Base-by-base conservation (phyloP, 2,329 filamentous ascomycete genomes). In the Pyrenophora tritici-repentis region DNA sequence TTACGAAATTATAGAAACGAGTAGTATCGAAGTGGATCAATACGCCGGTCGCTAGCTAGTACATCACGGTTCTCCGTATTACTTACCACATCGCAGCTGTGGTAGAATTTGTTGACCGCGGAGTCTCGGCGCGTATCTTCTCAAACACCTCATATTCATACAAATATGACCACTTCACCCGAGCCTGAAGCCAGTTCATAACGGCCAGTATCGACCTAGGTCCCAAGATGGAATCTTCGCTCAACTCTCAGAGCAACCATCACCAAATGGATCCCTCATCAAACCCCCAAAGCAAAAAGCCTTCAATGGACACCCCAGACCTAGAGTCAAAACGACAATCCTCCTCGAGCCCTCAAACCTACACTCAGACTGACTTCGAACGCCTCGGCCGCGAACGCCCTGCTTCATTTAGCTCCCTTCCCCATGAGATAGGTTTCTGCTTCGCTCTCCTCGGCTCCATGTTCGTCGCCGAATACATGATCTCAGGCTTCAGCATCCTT, bases 401-500 rank as follows among this genome's bases (percentile, higher is more conserved):
- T 2, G 74, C 78, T 4, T 73, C 75, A 33, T 86, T 89, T 65
- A 67, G 70, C 8, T 79, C 77, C 2, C 66, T 74, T 40, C 78
- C 78, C 72, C 71, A 80, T n/a, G 87, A 89, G 63, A 54, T 84
- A 4, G 79, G 80, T 17, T 89, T 89, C 63, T 81, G 85, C 64
- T 81, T 83, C 59, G 83, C 83, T 0, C 76, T 88, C 16, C 73
- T 86, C 10, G 80, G 83, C 55, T 86, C 84, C 38, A 86, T 87
- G 74, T 81, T 87, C 54, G 78, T 87, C 62, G 78, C 82, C 37
- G 89, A 92, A 74, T 92, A 87, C 72, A 88, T 87, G 66, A 82
- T 93, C 42, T 88, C 86, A 39, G 90, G 90, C 26, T 94, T 92
- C 64, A 84, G 80, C 50, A 76, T 86, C 52, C 74, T 93, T 20